Evolutionary conservation across 2,329 filamentous ascomycete genomes (phyloP), one percentile per base, ranked within the genome.

Genomic region (Cadophora malorum): DNA sequence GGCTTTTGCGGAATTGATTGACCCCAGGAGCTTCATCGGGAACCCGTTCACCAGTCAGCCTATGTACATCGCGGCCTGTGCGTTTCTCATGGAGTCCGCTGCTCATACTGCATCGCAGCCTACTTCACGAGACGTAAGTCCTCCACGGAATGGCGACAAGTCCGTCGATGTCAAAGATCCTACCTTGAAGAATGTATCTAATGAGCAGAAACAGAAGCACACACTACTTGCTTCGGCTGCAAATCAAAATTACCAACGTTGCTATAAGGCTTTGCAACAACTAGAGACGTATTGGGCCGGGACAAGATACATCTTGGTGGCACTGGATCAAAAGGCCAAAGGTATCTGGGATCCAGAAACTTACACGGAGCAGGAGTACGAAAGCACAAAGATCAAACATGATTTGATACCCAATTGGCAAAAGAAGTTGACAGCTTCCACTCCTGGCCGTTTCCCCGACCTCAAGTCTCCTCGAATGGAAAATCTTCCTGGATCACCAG

Each of bases 1-100:
- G 9, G 90, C 91, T 0, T 96, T 96, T 78, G 92, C 93, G 0
- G 92, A 96, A 76, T 81, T 96, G 10, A 92, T 96, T 63, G 92
- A 96, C 77, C 89, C 91, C 0, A 94, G 92, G 77, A 94, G 93
- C 73, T 93, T 94, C 66, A 90, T 94, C 41, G 92, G 93, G 0
- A 97, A 96, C 68, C 93, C 93, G 0, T 97, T 97, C 72, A 96
- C 92, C 0, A 93, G 91, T 59, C 93, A 97, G 78, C 93, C 93
- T 0, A 96, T 96, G 75, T 97, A 96, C 74, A 95, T 97, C 69
- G 93, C 93, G 0, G 93, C 93, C 0, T 96, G 93, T 76, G 93
- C 93, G 0, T 97, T 97, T 73, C 81, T 97, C 19, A 93, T 93
- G 81, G 93, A 97, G 76, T 93, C 91, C 4, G 89, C 88, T 3